These are phyloP conservation scores for Leptoxyphium fumago DNA, from an alignment of 2,329 filamentous ascomycete species.

Conservation along the genomic window DNA sequence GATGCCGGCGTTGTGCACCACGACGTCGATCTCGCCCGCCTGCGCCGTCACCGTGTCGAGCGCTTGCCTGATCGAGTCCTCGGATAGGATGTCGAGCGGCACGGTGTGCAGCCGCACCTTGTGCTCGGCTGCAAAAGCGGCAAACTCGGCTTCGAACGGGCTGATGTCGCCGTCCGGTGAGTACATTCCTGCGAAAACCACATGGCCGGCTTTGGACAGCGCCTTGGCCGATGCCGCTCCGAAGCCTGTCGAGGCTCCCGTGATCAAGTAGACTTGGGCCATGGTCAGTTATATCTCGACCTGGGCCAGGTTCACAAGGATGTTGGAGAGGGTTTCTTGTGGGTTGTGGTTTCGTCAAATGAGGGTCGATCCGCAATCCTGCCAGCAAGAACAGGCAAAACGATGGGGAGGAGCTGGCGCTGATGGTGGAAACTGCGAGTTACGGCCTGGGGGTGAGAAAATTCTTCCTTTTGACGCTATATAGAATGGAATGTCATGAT, in stretches of 20 bases:
- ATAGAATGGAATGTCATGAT: too few relatives aligned
- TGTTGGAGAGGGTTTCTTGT: too few relatives aligned
- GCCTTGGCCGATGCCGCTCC: slow-evolving; percentile 1
- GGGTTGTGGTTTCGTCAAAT: too few relatives aligned
- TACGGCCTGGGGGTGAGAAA: too few relatives aligned
- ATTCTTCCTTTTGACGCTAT: too few relatives aligned
- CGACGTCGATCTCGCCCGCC: slow-evolving; percentile 4
- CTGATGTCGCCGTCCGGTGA: slow-evolving; percentile 2
- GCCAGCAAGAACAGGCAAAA: too few relatives aligned
- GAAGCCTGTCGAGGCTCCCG: slow-evolving; percentile 5
- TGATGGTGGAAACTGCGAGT: too few relatives aligned
- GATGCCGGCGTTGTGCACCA: slow-evolving; percentile 9
- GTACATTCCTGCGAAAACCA: slow-evolving; percentile 3
- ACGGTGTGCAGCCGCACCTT: slow-evolving; percentile 1
- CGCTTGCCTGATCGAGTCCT: slow-evolving; percentile 2
- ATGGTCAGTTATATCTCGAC: background rate
- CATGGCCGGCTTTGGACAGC: slow-evolving; percentile 1
- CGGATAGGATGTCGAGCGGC: slow-evolving; percentile 4
- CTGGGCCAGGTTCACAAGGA: too few relatives aligned
- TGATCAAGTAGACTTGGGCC: slow-evolving; percentile 3
- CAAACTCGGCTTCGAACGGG: slow-evolving; percentile 4
- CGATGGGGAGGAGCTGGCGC: too few relatives aligned
- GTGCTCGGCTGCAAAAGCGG: background rate
- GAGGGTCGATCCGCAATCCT: too few relatives aligned
- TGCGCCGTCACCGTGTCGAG: background rate